These are phyloP conservation scores for Colletotrichum agaves DNA, from an alignment of 2,329 filamentous ascomycete genomes.

Conservation along the genomic window DNA sequence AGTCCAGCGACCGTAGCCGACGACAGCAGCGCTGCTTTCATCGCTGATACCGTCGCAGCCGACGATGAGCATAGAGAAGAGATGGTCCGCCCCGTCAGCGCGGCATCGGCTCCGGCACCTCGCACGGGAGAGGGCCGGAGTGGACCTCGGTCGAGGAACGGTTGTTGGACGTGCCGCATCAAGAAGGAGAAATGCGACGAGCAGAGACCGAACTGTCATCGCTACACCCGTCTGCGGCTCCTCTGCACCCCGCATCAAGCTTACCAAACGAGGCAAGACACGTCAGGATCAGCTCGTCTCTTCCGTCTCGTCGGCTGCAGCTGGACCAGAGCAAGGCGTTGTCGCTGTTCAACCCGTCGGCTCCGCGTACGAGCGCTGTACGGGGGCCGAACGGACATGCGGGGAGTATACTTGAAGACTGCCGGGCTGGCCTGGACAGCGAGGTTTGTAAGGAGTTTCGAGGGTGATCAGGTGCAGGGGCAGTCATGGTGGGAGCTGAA, in stretches of 20 bases:
- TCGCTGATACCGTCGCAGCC: not conserved
- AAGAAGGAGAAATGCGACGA: constrained; percentile 49
- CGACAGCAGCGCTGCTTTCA: not conserved
- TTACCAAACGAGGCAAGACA: constrained; percentile 14
- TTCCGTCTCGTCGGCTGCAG: constrained; percentile 16
- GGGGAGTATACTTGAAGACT: constrained; percentile 58
- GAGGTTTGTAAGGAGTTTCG: constrained; percentile 50
- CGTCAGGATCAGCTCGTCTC: constrained; percentile 25
- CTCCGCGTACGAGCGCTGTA: constrained; percentile 36
- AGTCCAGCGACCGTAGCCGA: not conserved
- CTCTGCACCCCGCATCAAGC: constrained; percentile 41
- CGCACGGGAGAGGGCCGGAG: constrained; percentile 33
- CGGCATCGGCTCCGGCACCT: not conserved
- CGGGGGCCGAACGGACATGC: constrained; percentile 52
- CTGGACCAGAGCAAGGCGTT: constrained; percentile 21
- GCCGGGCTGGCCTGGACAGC: constrained; percentile 44
- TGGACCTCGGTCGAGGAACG: constrained; percentile 35
- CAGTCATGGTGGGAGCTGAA: constrained; percentile 57
- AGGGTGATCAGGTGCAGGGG: constrained; percentile 50
- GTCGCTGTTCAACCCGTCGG: constrained; percentile 30
- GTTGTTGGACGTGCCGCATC: constrained; percentile 44
- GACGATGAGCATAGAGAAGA: not conserved
- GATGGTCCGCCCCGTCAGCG: not conserved
- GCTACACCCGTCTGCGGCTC: constrained; percentile 42
- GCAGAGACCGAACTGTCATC: constrained; percentile 41